phyloP scores from a whole-genome alignment of 2,329 filamentous ascomycete species.

The Catunica adiposa region DNA sequence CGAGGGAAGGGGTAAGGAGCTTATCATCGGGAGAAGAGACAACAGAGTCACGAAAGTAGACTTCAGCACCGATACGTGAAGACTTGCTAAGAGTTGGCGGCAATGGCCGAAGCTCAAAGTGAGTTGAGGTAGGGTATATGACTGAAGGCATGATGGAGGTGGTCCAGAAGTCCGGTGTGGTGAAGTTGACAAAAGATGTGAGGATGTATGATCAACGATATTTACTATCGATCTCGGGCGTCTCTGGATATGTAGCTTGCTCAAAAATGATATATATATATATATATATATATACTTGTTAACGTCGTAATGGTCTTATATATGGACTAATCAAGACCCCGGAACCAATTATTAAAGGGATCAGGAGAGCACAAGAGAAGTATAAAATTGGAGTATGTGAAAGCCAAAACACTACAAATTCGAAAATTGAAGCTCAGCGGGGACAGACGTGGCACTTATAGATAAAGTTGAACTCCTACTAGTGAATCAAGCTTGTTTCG shows the following conservation, averaged over 20 bases:
- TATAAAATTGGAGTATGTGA: no score
- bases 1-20: not conserved
- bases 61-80: constrained; percentile 13
- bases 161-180: not conserved
- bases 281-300: no score
- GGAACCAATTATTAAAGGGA: not conserved
- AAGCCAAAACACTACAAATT: no score
- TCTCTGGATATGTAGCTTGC: no score
- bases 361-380: no score
- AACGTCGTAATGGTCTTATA: no score
- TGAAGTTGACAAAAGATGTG: not conserved
- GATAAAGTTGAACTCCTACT: no score
- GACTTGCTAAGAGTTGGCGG: constrained; percentile 6
- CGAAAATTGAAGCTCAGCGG: no score
- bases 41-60: constrained; percentile 2
- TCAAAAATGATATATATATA: not conserved
- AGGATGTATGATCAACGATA: not conserved
- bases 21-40: not conserved
- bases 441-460: no score
- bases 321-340: not conserved
- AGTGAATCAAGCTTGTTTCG: no score
- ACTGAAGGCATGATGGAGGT: constrained; percentile 6
- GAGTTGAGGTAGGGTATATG: constrained; percentile 8
- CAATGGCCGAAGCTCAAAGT: constrained; percentile 11
- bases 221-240: no score